Conservation (phyloP, 768 basidiomycete genomes). For the Rickenella mellea region DNA sequence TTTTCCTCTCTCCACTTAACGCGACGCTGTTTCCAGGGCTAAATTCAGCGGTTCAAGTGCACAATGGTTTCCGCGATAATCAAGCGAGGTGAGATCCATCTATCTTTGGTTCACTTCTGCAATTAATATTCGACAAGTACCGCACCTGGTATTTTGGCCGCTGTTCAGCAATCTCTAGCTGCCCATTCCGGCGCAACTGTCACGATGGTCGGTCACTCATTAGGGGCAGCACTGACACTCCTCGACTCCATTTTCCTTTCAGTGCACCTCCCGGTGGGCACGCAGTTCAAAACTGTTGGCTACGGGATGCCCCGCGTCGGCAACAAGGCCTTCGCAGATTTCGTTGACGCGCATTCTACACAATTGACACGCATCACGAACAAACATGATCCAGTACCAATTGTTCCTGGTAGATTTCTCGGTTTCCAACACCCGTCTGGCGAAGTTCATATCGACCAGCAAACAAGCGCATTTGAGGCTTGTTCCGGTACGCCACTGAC, state of each 20-base stretch:
- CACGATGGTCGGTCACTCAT: constrained; percentile 36
- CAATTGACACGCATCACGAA: constrained; percentile 21
- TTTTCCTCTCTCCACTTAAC: constrained; percentile 30
- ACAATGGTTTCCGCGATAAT: constrained; percentile 43
- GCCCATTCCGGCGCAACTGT: constrained; percentile 25
- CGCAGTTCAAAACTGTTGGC: constrained; percentile 31
- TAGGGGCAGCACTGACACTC: constrained; percentile 21
- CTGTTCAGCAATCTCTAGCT: constrained; percentile 32
- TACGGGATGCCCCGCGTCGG: constrained; percentile 47
- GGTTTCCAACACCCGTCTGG: constrained; percentile 43
- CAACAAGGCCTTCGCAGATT: constrained; percentile 32
- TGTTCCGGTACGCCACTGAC: constrained; percentile 18
- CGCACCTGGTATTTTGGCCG: constrained; percentile 21
- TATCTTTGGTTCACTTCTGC: constrained; percentile 33
- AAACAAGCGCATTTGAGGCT: constrained; percentile 16
- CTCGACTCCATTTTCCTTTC: constrained; percentile 21
- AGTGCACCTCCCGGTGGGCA: constrained; percentile 19
- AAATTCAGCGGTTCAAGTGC: constrained; percentile 31
- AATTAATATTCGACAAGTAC: constrained; percentile 11
- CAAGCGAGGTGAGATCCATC: constrained; percentile 37
- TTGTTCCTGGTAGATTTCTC: constrained; percentile 40
- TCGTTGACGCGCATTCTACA: constrained; percentile 10
- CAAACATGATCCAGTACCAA: constrained; percentile 40
- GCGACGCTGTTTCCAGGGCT: constrained; percentile 47
- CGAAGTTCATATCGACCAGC: constrained; percentile 40